A percentile compares a stretch with the other conserved stretches of the same genome.
These are phyloP conservation scores for Serendipita sp. DNA, from an alignment of 768 basidiomycete genomes.

Conservation along the genomic window DNA sequence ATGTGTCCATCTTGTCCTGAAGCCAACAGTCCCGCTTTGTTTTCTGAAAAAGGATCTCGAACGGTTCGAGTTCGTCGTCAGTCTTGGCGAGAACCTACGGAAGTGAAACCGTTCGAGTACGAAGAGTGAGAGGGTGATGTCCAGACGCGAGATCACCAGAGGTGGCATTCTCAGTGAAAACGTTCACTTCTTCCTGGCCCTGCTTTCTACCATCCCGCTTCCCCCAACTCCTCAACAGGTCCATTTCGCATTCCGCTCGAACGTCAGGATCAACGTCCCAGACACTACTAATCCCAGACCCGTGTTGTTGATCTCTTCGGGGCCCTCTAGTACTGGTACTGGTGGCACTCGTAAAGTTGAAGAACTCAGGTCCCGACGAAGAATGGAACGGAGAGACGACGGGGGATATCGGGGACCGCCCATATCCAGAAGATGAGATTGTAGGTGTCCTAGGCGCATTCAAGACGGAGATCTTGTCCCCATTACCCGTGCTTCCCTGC, in stretches of 20 bases:
- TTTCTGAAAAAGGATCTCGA: too few relatives aligned
- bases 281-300: background rate
- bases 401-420: background rate
- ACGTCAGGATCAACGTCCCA: slow-evolving; percentile 4
- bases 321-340: too few relatives aligned
- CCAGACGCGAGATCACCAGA: background rate
- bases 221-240: background rate
- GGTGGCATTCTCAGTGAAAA: background rate
- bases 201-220: background rate
- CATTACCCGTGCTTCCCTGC: background rate
- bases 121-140: too few relatives aligned
- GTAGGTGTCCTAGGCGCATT: background rate
- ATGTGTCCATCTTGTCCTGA: too few relatives aligned
- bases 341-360: too few relatives aligned
- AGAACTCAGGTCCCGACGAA: background rate
- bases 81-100: too few relatives aligned
- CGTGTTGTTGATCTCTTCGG: background rate
- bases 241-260: background rate
- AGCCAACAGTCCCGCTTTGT: too few relatives aligned
- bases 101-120: too few relatives aligned
- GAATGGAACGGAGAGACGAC: background rate
- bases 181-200: too few relatives aligned
- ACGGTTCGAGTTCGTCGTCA: too few relatives aligned
- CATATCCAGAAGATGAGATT: background rate
- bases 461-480: background rate